Base-by-base conservation (phyloP, 2,329 filamentous ascomycete species). In the Myriosclerotinia duriaeana region DNA sequence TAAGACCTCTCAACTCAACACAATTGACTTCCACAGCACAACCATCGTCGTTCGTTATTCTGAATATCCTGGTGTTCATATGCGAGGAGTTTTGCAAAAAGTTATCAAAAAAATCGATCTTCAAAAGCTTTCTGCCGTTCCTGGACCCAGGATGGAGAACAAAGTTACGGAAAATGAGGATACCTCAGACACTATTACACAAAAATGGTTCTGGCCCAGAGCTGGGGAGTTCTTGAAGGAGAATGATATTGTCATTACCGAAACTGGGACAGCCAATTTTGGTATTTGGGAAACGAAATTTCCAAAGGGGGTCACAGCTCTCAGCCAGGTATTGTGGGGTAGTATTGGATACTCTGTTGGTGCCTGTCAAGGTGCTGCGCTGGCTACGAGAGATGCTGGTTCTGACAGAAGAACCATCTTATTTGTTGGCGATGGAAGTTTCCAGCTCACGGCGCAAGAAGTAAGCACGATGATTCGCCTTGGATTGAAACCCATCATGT, bases 221-320 rank as follows among this genome's bases (percentile, higher is more conserved):
- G 80, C 95, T 20, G 88, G 90, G 48, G 82, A 88, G 69, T 96
- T 90, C 82, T 79, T 96, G 12, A 82, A 84, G 64, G 81, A 87
- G 64, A 83, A 87, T 55, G 93, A 97, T 46, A 62, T 66, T 52
- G 53, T 66, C 65, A 85, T 96, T 61, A 94, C 92, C 0, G 93
- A 96, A 77, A 96, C 92, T 2, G 93, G 92, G 50, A 97, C 93
- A 0, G 83, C 92, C 67, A 94, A 93, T 79, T 94, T 96, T 76
- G 93, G 93, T 66, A 91, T 95, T 73, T 92, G 90, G 86, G 91
- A 93, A 67, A 93, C 92, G 5, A 85, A 85, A 53, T 95, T 96
- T 79, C 92, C 92, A 0, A 76, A 81, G 3, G 83, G 85, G n/a
- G 90, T 93, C n/a, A 91, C 85, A 9, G 90, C 90, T 22, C 86